Evolutionary conservation across 1,284 basidiomycete genomes (phyloP).

Genomic region (Crepidotus sp.): DNA sequence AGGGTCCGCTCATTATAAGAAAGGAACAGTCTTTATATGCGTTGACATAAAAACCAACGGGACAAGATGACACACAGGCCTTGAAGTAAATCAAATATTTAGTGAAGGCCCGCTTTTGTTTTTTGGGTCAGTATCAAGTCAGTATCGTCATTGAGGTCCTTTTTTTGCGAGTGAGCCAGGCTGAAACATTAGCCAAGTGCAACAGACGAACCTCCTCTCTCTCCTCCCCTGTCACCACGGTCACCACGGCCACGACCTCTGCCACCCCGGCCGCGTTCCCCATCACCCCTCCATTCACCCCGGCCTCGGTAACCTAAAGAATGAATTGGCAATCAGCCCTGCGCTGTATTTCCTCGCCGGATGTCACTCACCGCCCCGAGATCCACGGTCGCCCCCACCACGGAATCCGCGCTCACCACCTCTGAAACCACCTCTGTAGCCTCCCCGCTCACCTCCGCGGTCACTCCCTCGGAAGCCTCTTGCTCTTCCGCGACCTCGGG

Average conservation of each 20-base stretch:
- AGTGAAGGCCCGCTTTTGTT: neutral
- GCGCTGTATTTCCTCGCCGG: neutral
- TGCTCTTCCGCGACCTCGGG: constrained; percentile 33
- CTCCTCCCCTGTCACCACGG: constrained; percentile 22
- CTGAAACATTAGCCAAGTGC: neutral
- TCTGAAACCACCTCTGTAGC: constrained; percentile 29
- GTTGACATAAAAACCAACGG: constrained; percentile 5
- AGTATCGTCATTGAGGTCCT: constrained; percentile 5
- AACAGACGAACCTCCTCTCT: constrained; percentile 9
- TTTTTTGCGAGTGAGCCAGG: neutral
- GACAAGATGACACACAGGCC: constrained; percentile 6
- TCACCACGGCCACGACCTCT: constrained; percentile 25
- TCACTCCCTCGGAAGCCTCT: constrained; percentile 34
- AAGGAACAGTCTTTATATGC: constrained; percentile 9
- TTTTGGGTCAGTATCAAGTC: neutral
- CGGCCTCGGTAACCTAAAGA: constrained; percentile 19
- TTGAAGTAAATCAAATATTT: constrained; percentile 10
- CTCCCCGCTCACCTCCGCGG: constrained; percentile 34
- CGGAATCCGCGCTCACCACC: constrained; percentile 24
- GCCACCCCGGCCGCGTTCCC: constrained; percentile 27
- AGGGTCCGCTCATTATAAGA: too few species aligned
- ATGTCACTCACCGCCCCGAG: constrained; percentile 10
- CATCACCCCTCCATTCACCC: constrained; percentile 27
- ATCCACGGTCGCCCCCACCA: constrained; percentile 15
- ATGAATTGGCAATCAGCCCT: neutral